Evolutionary conservation across 2,329 filamentous ascomycete genomes (phyloP), one percentile per base, ranked within the genome.

Genomic region (Aspergillus aculeatus): DNA sequence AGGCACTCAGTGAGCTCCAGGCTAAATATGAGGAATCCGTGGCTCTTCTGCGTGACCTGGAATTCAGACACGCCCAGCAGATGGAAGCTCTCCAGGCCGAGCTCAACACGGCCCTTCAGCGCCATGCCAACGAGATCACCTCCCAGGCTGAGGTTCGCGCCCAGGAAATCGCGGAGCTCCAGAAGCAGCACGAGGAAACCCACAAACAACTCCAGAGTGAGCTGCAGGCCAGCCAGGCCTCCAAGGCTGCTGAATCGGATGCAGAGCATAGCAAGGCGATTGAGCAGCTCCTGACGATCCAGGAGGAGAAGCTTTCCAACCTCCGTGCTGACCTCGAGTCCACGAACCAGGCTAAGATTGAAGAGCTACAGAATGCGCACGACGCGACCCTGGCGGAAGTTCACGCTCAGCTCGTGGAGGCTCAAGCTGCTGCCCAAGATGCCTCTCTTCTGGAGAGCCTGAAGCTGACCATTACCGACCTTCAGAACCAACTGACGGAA

Each of bases 401-500:
- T 38, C 70, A 71, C n/a, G 66, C 72, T 14, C 70, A 78, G 53
- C 69, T 78, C 47, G 62, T 64, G 19, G 66, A 74, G 50, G 75
- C 74, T 10, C 73, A 75, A 56, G 64, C 72, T 19, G 69, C 73
- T 23, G 72, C 69, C 23, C 69, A 73, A 38, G 75, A 78, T 61
- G 77, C 72, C 4, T 75, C 77, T 24, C 66, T 61, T 10, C 50
- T 76, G 29, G 76, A 79, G 57, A 59, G 62, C 11, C 61, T 78
- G 50, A 79, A 79, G 66, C 73, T 77, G 19, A 72, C 75, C 35
- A 74, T 79, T 66, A 71, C 71, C 6, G 80, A 81, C 50, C 80
- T 92, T 63, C 86, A 92, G 68, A 84, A 87, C 68, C 86, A 88
- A 73, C 76, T 88, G 61, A 82, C 85, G 69, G 80, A 84, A 64